Percentiles rank a stretch among this genome's conserved stretches.
phyloP scores from a whole-genome alignment of 2,329 filamentous ascomycete species.

The Stemphylium beticola region DNA sequence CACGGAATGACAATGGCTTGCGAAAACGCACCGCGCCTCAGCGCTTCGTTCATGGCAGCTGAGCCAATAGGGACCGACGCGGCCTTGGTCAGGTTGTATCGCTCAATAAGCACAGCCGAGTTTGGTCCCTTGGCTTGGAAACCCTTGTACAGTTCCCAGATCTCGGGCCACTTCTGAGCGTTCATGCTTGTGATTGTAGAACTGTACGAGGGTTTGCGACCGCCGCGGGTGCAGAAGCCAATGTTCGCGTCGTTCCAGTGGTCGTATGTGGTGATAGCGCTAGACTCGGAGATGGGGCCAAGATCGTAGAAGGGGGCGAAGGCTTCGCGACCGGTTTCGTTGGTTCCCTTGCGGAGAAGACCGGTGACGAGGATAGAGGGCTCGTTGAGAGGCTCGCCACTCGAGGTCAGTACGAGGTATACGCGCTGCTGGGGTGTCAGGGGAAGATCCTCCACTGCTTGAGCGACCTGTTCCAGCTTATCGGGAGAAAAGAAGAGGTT shows the following conservation, averaged over 20 bases:
- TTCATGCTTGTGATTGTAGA: constrained; percentile 45
- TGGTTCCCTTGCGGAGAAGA: constrained; percentile 45
- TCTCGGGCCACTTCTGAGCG: constrained; percentile 46
- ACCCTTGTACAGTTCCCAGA: constrained; percentile 49
- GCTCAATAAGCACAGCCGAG: constrained; percentile 42
- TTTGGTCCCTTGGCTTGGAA: constrained; percentile 48
- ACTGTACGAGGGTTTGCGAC: constrained; percentile 50
- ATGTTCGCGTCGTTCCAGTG: constrained; percentile 51
- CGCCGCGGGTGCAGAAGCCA: constrained; percentile 47
- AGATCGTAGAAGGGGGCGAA: constrained; percentile 48
- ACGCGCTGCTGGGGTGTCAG: constrained; percentile 47
- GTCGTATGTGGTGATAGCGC: constrained; percentile 43
- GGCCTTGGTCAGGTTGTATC: constrained; percentile 48
- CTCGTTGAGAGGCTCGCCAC: constrained; percentile 27
- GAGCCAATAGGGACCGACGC: constrained; percentile 20
- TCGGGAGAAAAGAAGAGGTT: constrained; percentile 32
- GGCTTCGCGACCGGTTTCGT: constrained; percentile 36
- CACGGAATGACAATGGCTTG: constrained; percentile 50
- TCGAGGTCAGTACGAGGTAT: constrained; percentile 44
- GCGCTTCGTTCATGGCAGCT: constrained; percentile 38
- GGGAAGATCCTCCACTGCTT: constrained; percentile 47
- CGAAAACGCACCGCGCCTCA: constrained; percentile 41
- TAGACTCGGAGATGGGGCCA: constrained; percentile 30
- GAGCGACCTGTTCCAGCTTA: constrained; percentile 43
- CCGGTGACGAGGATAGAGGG: constrained; percentile 36